Conservation (phyloP, 2,329 filamentous ascomycete genomes). For the Ilyonectria mors-panacis region DNA sequence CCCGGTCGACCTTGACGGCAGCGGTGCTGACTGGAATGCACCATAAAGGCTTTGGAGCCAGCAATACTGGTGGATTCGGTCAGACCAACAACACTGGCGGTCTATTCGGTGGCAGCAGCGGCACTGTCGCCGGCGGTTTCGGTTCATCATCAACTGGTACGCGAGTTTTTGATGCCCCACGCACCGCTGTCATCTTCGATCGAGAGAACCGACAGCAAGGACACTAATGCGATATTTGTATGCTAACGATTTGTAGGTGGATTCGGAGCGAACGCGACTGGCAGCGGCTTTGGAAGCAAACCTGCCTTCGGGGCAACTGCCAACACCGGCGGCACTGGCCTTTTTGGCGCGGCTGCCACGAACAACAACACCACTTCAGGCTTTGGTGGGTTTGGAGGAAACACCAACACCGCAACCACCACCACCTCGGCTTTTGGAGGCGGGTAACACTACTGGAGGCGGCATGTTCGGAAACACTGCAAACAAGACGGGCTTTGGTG, state of each 20-base stretch:
- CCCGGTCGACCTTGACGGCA: conserved; percentile 31
- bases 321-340: conserved; percentile 54
- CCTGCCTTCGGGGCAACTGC: conserved; percentile 68
- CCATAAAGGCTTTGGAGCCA: conserved; percentile 53
- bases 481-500: conserved; percentile 67
- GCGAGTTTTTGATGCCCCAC: conserved; percentile 35
- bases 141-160: conserved; percentile 54
- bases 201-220: conserved; percentile 31
- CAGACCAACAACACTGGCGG: conserved; percentile 53
- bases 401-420: conserved; percentile 53
- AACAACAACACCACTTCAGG: conserved; percentile 56
- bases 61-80: conserved; percentile 61
- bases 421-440: conserved; percentile 59
- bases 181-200: conserved; percentile 39
- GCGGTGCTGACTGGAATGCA: conserved; percentile 47
- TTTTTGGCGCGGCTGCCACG: conserved; percentile 62
- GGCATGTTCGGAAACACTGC: conserved; percentile 67
- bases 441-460: conserved; percentile 55
- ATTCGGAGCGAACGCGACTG: conserved; percentile 55
- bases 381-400: conserved; percentile 59
- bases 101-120: conserved; percentile 61
- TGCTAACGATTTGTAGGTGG: conserved; percentile 50
- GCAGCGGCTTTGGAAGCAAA: conserved; percentile 60
- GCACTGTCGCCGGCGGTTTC: conserved; percentile 53
- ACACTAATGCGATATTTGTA: conserved; percentile 20